These are phyloP conservation scores for Suhomyces bribrorum DNA, from an alignment of 1,139 yeast species.

Conservation along the genomic window DNA sequence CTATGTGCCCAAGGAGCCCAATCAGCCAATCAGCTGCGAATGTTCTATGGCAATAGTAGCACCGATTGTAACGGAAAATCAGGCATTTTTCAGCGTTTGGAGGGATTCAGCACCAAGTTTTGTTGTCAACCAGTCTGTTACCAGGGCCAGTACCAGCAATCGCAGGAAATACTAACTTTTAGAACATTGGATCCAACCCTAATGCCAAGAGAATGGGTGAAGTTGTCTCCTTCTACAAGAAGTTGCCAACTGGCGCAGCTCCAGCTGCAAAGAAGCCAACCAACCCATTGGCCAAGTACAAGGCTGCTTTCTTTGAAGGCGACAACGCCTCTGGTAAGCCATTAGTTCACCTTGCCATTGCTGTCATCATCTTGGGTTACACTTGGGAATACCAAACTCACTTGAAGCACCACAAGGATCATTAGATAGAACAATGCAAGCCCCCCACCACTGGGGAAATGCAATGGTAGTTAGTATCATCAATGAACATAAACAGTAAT, in stretches of 20 bases:
- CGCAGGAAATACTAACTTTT: constrained; percentile 50
- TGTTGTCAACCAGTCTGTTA: too few relatives aligned
- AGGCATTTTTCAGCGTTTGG: too few relatives aligned
- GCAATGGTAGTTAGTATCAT: neutral
- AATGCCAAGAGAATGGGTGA: constrained; percentile 96
- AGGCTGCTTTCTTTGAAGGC: constrained; percentile 76
- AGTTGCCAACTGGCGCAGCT: constrained; percentile 93
- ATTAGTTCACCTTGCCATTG: constrained; percentile 73
- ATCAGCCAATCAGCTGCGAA: too few relatives aligned
- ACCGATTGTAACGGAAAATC: too few relatives aligned
- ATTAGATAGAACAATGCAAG: constrained; percentile 21
- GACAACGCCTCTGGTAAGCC: constrained; percentile 82
- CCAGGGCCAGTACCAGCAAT: too few relatives aligned
- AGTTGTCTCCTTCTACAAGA: constrained; percentile 93
- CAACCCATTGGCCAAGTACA: constrained; percentile 74
- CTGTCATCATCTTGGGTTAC: constrained; percentile 78
- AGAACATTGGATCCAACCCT: constrained; percentile 93
- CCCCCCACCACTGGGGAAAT: too few relatives aligned
- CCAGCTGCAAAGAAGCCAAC: constrained; percentile 67
- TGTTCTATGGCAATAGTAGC: too few relatives aligned
- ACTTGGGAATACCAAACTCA: constrained; percentile 93
- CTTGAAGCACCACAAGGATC: constrained; percentile 49
- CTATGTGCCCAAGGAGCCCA: too few relatives aligned
- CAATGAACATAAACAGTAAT: neutral
- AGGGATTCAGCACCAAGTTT: too few relatives aligned